Base-by-base conservation (phyloP, 2,329 filamentous ascomycete genomes). In the Cladobotryum mycophilum region DNA sequence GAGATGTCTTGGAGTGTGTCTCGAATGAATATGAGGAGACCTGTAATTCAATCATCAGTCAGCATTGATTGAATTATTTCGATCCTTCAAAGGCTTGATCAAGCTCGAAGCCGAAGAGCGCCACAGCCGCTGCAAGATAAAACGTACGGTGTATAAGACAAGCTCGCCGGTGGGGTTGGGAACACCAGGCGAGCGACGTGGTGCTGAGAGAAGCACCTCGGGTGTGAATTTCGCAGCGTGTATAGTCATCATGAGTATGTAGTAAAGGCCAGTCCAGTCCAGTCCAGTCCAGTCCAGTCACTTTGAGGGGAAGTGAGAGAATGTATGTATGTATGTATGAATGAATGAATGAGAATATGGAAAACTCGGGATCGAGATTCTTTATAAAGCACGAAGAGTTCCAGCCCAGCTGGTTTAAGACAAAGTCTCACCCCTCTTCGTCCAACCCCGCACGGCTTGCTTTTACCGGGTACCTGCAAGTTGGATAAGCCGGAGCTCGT, bases 11-110 rank as follows among this genome's bases (percentile, higher is more conserved):
- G 43, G 76, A 75, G 64, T 95, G 89, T 1, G 80, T 76, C 37
- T 86, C 76, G 67, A 96, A 96, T 5, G 83, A 91, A 67, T 95
- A 96, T 2, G 84, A 82, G 1, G 86, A 88, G 14, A 83, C 74
- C 66, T 84, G 64, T 15, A 6, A 43, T 41, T 40, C n/a, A 44
- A n/a, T n/a, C 36, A 18, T 35, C 33, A n/a, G 20, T 20, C 51
- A 15, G n/a, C 13, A 14, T 4, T 12, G 20, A 8, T 36, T 30
- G 2, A 8, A 30, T 4, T 11, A 11, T 30, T 30, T 30, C 4
- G 8, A 30, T 30, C 25, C 4, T 30, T 30, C 25, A 30, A 30
- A 2, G 9, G 35, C 12, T 18, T 14, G 13, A 11, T 18, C 17
- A 4, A 13, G 15, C n/a, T 7, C 3, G 7, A 22, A n/a, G 12